Evolutionary conservation across 345 rosid genomes (phyloP).

Genomic region (Turritis glabra): DNA sequence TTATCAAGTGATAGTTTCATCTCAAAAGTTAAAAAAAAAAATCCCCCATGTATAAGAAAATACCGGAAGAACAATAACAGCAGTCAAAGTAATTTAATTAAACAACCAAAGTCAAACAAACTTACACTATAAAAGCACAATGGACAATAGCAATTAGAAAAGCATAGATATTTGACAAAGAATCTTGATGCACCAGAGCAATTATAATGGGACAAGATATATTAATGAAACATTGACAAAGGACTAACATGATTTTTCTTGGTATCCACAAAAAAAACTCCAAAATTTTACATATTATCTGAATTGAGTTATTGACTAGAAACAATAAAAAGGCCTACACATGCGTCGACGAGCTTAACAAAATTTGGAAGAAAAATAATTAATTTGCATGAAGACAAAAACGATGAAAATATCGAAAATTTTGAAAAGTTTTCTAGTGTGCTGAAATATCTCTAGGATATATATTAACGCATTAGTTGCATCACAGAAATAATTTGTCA

Average conservation of each 20-base stretch:
- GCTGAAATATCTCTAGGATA: background rate
- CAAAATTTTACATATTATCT: too few species aligned
- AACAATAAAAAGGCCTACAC: slow-evolving; percentile 10
- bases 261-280: too few species aligned
- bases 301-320: too few species aligned
- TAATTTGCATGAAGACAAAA: background rate
- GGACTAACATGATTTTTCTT: background rate
- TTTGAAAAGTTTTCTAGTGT: background rate
- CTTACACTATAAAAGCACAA: background rate
- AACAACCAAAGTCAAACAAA: slow-evolving; percentile 6
- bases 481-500: background rate
- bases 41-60: too few species aligned
- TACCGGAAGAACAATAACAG: background rate
- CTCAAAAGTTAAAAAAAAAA: background rate
- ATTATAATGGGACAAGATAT: too few species aligned
- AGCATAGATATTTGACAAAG: background rate
- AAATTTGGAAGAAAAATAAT: background rate
- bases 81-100: too few species aligned
- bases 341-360: slow-evolving; percentile 4
- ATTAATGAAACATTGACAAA: too few species aligned
- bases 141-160: background rate
- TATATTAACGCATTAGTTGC: background rate
- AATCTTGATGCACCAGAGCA: background rate
- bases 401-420: background rate
- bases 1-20: background rate